These are phyloP conservation scores for Fistulina hepatica DNA, from an alignment of 1,284 basidiomycete genomes.

Conservation along the genomic window DNA sequence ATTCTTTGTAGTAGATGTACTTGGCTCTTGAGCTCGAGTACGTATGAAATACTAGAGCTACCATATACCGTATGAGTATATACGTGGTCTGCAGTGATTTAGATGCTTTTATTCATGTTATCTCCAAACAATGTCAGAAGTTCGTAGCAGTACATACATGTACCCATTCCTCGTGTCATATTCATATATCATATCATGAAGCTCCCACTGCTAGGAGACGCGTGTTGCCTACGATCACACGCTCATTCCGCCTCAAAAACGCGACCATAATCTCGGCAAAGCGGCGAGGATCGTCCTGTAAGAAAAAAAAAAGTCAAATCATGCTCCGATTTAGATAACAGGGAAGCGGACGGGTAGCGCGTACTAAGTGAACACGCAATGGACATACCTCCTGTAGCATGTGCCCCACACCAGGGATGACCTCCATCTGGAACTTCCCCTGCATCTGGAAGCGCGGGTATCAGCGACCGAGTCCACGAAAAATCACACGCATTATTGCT, in stretches of 20 bases:
- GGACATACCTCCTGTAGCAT: slow-evolving; percentile 80
- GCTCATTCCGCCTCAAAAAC: slow-evolving; percentile 88
- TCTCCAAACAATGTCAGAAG: too few relatives aligned
- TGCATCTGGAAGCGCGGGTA: slow-evolving; percentile 24
- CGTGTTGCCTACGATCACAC: slow-evolving; percentile 54
- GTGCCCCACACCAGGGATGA: slow-evolving; percentile 81
- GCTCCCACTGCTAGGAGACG: too few relatives aligned
- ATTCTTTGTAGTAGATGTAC: too few relatives aligned
- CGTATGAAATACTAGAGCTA: too few relatives aligned
- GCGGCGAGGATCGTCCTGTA: slow-evolving; percentile 72
- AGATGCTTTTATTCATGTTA: too few relatives aligned
- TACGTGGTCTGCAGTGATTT: too few relatives aligned
- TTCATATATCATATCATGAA: too few relatives aligned
- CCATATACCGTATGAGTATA: too few relatives aligned
- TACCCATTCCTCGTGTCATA: too few relatives aligned
- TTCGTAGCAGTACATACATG: too few relatives aligned
- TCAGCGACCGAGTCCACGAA: not conserved
- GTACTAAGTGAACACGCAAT: not conserved
- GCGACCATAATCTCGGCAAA: slow-evolving; percentile 75
- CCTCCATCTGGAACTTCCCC: slow-evolving; percentile 92
- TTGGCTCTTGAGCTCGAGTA: too few relatives aligned
- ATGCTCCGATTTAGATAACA: slow-evolving; percentile 2
- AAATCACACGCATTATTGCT: slow-evolving; percentile 22
- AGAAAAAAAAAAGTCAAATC: slow-evolving; percentile 2
- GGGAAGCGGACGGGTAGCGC: not conserved